Percentiles rank a stretch among this genome's conserved stretches.
Conservation (phyloP, 2,329 filamentous ascomycete genomes). For the Fusarium sp. region DNA sequence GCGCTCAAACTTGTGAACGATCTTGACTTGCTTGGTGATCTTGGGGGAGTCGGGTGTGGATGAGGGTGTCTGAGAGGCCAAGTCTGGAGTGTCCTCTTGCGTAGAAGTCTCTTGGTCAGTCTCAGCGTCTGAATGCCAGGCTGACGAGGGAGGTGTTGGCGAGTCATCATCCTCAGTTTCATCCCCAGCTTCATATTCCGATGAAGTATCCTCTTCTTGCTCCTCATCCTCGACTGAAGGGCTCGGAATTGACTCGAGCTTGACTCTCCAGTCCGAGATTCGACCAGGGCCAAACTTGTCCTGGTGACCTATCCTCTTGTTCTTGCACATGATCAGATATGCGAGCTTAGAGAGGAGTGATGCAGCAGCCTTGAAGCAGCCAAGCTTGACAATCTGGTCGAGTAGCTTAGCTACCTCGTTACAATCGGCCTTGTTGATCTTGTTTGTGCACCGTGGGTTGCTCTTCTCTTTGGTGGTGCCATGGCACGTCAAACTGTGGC, state of each 20-base stretch:
- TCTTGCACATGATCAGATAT: slow-evolving; percentile 32
- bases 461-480: not conserved
- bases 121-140: not conserved
- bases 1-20: slow-evolving; percentile 29
- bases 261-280: slow-evolving; percentile 25
- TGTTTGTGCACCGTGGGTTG: not conserved
- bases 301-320: not conserved
- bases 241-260: not conserved
- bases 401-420: slow-evolving; percentile 12
- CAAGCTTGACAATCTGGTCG: slow-evolving; percentile 6
- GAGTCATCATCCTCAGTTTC: not conserved
- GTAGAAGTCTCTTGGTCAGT: not conserved
- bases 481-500: slow-evolving; percentile 16
- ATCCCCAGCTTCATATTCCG: not conserved
- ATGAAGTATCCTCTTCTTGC: not conserved
- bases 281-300: not conserved
- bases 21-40: not conserved
- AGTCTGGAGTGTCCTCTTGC: not conserved
- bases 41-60: not conserved
- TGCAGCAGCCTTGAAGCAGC: slow-evolving; percentile 22
- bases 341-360: slow-evolving; percentile 24
- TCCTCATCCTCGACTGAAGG: slow-evolving; percentile 12
- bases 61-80: not conserved
- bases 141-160: not conserved
- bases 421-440: slow-evolving; percentile 10